Evolutionary conservation across 2,329 filamentous ascomycete species (phyloP).

Genomic region (Madurella mycetomatis): DNA sequence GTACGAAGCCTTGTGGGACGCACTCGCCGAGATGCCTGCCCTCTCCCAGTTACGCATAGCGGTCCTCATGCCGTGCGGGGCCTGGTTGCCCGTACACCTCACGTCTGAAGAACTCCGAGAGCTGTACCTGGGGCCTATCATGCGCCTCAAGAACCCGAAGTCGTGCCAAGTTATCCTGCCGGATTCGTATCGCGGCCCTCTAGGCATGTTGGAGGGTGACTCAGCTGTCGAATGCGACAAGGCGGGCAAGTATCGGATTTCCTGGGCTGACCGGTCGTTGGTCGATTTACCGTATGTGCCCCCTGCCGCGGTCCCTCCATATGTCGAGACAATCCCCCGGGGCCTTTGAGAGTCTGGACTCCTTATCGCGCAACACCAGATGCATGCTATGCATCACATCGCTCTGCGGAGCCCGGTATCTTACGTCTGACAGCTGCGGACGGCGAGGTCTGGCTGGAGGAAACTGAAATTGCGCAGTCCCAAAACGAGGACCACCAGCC

Average conservation of each 20-base stretch:
- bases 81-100: not conserved
- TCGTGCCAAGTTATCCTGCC: slow-evolving; percentile 12
- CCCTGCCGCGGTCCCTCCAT: not conserved
- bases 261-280: slow-evolving; percentile 1
- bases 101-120: slow-evolving; percentile 5
- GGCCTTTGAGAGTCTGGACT: not conserved
- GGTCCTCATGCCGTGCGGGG: slow-evolving; percentile 11
- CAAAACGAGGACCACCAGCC: not conserved
- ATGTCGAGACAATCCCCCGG: not conserved
- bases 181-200: slow-evolving; percentile 1
- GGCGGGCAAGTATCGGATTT: slow-evolving; percentile 2
- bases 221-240: not conserved
- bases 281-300: not conserved
- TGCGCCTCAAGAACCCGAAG: slow-evolving; percentile 11
- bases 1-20: slow-evolving; percentile 18
- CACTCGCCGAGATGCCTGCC: slow-evolving; percentile 17
- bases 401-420: not conserved
- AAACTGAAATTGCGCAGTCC: not conserved
- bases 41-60: slow-evolving; percentile 14
- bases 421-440: not conserved
- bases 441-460: not conserved
- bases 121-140: slow-evolving; percentile 14
- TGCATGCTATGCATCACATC: not conserved
- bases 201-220: not conserved
- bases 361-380: not conserved